Evolutionary conservation across 2,329 filamentous ascomycete species (phyloP).

Genomic region (Neocatenulostroma microsporum): DNA sequence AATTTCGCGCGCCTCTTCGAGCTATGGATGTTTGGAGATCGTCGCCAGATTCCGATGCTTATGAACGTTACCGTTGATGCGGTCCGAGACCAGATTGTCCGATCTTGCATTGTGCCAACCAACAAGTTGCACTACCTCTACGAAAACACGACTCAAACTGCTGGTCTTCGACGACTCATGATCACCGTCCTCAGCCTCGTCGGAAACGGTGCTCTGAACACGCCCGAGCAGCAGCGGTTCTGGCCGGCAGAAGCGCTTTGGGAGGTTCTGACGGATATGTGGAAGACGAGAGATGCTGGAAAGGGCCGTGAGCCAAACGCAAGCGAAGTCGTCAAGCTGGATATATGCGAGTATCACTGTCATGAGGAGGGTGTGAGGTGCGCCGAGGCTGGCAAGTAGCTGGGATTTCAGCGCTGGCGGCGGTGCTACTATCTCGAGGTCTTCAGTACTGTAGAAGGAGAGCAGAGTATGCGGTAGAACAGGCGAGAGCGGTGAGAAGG

Average conservation of each 20-base stretch:
- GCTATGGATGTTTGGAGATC: constrained; percentile 6
- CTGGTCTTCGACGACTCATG: neutral
- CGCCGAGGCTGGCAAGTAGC: too few relatives aligned
- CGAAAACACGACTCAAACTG: neutral
- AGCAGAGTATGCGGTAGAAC: too few relatives aligned
- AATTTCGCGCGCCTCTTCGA: neutral
- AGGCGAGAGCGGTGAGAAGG: too few relatives aligned
- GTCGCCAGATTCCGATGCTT: constrained; percentile 6
- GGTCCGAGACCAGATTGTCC: neutral
- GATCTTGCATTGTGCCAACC: neutral
- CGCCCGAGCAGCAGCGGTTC: neutral
- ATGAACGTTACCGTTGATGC: constrained; percentile 1
- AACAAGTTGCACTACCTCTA: neutral
- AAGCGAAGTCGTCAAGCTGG: neutral
- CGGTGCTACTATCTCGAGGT: too few relatives aligned
- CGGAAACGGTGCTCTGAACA: neutral
- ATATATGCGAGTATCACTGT: constrained; percentile 1
- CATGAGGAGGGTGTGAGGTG: constrained; percentile 4
- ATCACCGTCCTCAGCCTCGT: neutral
- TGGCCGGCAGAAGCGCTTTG: neutral
- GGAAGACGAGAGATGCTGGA: neutral
- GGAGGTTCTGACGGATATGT: neutral
- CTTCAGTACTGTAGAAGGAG: too few relatives aligned
- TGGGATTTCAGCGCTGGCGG: too few relatives aligned
- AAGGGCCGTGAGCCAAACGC: neutral